phyloP scores from a whole-genome alignment of 768 basidiomycete genomes.

The Hygrocybe punicea region DNA sequence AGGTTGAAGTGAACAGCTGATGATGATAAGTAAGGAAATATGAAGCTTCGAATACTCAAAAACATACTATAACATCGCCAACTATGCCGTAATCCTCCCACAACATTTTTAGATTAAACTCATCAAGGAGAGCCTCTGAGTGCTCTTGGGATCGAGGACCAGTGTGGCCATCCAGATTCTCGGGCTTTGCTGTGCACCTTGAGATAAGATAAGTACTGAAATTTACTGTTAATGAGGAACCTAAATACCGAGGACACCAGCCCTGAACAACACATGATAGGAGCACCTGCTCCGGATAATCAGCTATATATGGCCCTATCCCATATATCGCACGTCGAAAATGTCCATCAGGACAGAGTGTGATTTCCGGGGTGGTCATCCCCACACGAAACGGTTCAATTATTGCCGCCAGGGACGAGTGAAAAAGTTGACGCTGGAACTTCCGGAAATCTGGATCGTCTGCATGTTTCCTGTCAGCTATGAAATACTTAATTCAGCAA shows the following conservation, averaged over 20 bases:
- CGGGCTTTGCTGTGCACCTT: slow-evolving; percentile 24
- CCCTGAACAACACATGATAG: slow-evolving; percentile 31
- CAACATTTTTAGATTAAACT: slow-evolving; percentile 15
- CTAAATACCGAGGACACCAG: slow-evolving; percentile 27
- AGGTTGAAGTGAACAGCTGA: slow-evolving; percentile 12
- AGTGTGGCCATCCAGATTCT: slow-evolving; percentile 25
- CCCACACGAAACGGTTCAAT: slow-evolving; percentile 16
- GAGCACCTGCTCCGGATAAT: slow-evolving; percentile 39
- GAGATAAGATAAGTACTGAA: neutral
- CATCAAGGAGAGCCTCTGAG: slow-evolving; percentile 19
- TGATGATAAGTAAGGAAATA: neutral
- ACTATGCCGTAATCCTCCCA: slow-evolving; percentile 36
- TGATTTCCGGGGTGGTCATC: slow-evolving; percentile 27
- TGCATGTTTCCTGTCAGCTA: slow-evolving; percentile 4
- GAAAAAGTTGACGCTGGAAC: slow-evolving; percentile 32
- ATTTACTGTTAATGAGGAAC: neutral
- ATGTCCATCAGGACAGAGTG: slow-evolving; percentile 28
- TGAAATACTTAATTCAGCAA: neutral
- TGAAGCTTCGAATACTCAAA: neutral
- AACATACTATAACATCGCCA: slow-evolving; percentile 29
- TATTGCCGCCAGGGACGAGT: slow-evolving; percentile 24
- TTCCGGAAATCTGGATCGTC: slow-evolving; percentile 19
- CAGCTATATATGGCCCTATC: slow-evolving; percentile 37
- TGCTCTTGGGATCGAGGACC: slow-evolving; percentile 15
- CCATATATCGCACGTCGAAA: slow-evolving; percentile 28